Evolutionary conservation across 805 yeast genomes (phyloP).

Genomic region (Crinitomyces ghanaensis): DNA sequence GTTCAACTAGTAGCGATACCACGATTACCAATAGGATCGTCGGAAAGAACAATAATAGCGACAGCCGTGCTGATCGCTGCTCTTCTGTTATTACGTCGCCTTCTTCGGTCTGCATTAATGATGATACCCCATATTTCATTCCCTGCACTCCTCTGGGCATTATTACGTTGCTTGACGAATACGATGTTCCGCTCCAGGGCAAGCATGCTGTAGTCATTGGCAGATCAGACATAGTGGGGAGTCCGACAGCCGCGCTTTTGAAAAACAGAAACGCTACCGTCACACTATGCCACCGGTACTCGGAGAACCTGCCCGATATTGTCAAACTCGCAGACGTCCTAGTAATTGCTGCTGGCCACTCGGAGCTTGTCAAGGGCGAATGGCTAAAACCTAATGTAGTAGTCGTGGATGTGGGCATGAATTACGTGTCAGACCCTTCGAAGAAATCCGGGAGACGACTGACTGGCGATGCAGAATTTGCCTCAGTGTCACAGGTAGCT

Average conservation of each 20-base stretch:
- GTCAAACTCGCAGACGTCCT: constrained; percentile 73
- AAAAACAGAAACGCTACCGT: constrained; percentile 76
- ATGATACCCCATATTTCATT: constrained; percentile 64
- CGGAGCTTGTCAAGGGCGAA: constrained; percentile 73
- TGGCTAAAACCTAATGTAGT: constrained; percentile 79
- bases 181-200: constrained; percentile 57
- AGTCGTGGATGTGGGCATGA: constrained; percentile 94
- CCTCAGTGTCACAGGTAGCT: constrained; percentile 48
- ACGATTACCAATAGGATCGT: no score
- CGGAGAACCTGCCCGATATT: constrained; percentile 46
- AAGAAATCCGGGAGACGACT: constrained; percentile 70
- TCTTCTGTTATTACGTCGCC: no score
- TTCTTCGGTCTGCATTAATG: no score
- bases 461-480: constrained; percentile 90
- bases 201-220: constrained; percentile 85
- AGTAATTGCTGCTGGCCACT: constrained; percentile 87
- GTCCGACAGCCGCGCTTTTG: constrained; percentile 78
- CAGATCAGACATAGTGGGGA: constrained; percentile 94
- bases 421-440: constrained; percentile 63
- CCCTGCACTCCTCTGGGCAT: constrained; percentile 97
- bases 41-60: no score
- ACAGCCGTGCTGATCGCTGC: no score
- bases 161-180: constrained; percentile 61
- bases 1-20: no score
- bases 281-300: constrained; percentile 70